Base-by-base conservation (phyloP, 192 early-diverging fungal genomes). In the Linnemannia elongata region DNA sequence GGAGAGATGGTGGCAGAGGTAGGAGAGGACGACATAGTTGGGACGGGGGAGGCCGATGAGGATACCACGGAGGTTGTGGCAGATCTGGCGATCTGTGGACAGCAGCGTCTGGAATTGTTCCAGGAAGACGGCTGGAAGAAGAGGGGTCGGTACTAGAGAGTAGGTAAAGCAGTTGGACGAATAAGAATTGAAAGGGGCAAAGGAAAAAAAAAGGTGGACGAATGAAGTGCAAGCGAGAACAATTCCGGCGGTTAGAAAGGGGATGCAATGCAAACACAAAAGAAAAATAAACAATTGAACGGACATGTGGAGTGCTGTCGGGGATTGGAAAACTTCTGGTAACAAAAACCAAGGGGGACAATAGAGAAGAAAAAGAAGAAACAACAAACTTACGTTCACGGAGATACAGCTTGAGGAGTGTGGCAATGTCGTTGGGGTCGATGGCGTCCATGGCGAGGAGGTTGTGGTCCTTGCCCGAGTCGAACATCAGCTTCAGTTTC, bases 401-500 rank as follows among this genome's bases (percentile, higher is more conserved):
- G 27, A 94, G 72, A 76, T 93, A 94, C 75, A 91, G 87, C 72
- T 93, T 94, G 20, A 94, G 82, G 35, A 94, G 80, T 35, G 92
- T 88, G 41, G 91, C 92, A 47, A 93, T 92, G 17, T 90, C 91
- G 69, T 94, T 91, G 17, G 93, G 92, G 69, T 94, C 93, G 41
- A 85, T 76, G 27, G 79, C 83, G 1, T 82, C 79, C 54, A 87
- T 87, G 17, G 75, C 52, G 49, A 83, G 69, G 45, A 93, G 86
- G 74, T 93, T 89, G 68, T 88, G 60, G 73, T 93, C 92, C 71
- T 81, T 90, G 88, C 92, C 92, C 76, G 83, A 69, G 73, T 93
- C 89, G 79, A 91, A 93, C 36, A 89, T 80, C 57, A 79, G 80
- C 35, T 86, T 88, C 47, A 93, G 78, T 76, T 90, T 90, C 77